Evolutionary conservation across 2,329 filamentous ascomycete species (phyloP), one percentile per base, ranked within the genome.

Genomic region (Pseudogymnoascus pannorum): DNA sequence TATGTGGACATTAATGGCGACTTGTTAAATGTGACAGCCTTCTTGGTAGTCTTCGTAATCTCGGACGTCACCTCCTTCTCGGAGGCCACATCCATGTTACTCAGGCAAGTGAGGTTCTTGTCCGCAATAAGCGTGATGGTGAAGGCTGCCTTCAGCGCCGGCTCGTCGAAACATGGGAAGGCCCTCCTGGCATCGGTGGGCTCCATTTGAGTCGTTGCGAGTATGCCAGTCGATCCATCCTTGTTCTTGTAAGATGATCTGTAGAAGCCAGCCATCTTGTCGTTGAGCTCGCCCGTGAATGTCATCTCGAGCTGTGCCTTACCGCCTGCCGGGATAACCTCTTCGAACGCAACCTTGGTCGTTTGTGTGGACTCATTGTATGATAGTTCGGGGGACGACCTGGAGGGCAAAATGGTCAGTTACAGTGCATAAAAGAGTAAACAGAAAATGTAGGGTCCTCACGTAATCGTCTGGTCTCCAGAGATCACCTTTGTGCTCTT

Each of bases 211-310:
- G 91, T 91, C 24, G 92, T 93, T 26, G 92, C 93, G 71, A 97
- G 81, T 73, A 92, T 88, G 67, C 89, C 89, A 62, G 87, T 86
- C 63, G 84, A 85, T 38, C 93, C 93, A 70, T 94, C 86, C 57
- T 84, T 77, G 64, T 85, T 87, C 79, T 94, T 95, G 81, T 93
- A 97, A 5, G 91, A 95, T 1, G 92, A 96, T 62, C 93, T 86
- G 77, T 97, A 97, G 82, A 97, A 97, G 57, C 93, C 93, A 57
- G 92, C 92, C 91, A 97, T 96, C 77, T 94, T 93, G 74, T 96
- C 90, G 75, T 96, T 96, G 70, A 96, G 78, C 44, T 80, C 82
- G 40, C 92, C 92, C 8, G 84, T 87, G 75, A 95, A 96, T 67
- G 83, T 87, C 69, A 92, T 84, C 71, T 87, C 86, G 64, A 95